These are phyloP conservation scores for Taiozyma sp. DNA, from an alignment of 1,139 yeast genomes.

Conservation along the genomic window DNA sequence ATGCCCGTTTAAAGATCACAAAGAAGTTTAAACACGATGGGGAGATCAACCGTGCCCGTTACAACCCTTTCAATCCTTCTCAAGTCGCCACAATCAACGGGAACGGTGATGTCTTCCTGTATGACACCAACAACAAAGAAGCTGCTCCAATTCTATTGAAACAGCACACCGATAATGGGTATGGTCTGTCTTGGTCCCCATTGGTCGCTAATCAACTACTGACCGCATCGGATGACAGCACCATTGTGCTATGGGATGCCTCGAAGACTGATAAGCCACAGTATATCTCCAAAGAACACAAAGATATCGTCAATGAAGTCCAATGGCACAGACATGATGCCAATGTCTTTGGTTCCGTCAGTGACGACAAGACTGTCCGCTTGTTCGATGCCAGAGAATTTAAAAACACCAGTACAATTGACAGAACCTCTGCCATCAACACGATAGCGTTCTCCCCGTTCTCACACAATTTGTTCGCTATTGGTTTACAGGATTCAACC, in stretches of 20 bases:
- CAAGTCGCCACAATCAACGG: conserved; percentile 77
- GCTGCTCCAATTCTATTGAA: conserved; percentile 29
- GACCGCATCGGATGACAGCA: conserved; percentile 59
- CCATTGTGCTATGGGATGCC: conserved; percentile 55
- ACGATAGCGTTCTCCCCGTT: conserved; percentile 60
- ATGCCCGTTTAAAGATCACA: conserved; percentile 53
- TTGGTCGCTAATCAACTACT: conserved; percentile 42
- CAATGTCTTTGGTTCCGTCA: conserved; percentile 57
- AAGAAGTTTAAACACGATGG: conserved; percentile 50
- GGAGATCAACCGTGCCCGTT: conserved; percentile 80
- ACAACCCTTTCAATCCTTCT: conserved; percentile 66
- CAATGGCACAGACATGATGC: conserved; percentile 57
- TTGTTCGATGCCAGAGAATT: conserved; percentile 56
- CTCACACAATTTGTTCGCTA: conserved; percentile 52
- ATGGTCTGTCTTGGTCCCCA: conserved; percentile 64
- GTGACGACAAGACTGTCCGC: conserved; percentile 64
- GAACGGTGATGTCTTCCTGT: conserved; percentile 65
- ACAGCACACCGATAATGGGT: conserved; percentile 65
- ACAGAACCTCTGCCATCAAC: conserved; percentile 42
- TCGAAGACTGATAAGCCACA: conserved; percentile 22
- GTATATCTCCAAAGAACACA: conserved; percentile 33
- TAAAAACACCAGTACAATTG: conserved; percentile 26
- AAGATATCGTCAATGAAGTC: conserved; percentile 65
- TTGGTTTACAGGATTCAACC: conserved; percentile 67
- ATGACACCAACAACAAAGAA: conserved; percentile 39